These are phyloP conservation scores for Aspergillus ostianus DNA, from an alignment of 495 filamentous ascomycete genomes.

Conservation along the genomic window DNA sequence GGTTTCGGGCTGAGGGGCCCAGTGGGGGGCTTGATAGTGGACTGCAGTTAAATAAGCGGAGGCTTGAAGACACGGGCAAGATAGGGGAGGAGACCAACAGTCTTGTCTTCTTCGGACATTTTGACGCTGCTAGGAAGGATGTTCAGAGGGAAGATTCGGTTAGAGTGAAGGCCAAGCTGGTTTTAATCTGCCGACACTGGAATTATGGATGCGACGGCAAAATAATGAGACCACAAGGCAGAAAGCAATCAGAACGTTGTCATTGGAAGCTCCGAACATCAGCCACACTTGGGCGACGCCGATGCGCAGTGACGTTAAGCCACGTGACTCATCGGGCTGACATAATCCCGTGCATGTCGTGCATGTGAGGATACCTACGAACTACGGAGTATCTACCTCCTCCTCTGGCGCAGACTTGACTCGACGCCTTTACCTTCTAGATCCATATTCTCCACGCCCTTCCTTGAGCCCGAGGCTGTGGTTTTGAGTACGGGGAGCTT, in stretches of 20 bases:
- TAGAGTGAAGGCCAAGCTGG: background rate
- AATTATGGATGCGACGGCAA: background rate
- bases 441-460: background rate
- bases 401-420: background rate
- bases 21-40: constrained; percentile 34
- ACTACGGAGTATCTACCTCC: no score
- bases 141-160: background rate
- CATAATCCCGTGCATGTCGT: background rate
- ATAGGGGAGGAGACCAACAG: constrained; percentile 27
- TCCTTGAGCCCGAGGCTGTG: no score
- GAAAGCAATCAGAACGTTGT: constrained; percentile 27
- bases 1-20: constrained; percentile 44
- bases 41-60: constrained; percentile 27
- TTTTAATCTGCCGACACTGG: background rate
- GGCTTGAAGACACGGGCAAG: constrained; percentile 1
- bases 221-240: constrained; percentile 20
- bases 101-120: constrained; percentile 44
- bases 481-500: background rate
- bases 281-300: constrained; percentile 12
- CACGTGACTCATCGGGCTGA: constrained; percentile 29
- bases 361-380: no score
- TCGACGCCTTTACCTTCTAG: background rate
- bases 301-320: constrained; percentile 35
- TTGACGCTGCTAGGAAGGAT: constrained; percentile 8
- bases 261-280: constrained; percentile 34